Base-by-base conservation (phyloP, 1,139 yeast species). In the Geotrichum bryndzae region DNA sequence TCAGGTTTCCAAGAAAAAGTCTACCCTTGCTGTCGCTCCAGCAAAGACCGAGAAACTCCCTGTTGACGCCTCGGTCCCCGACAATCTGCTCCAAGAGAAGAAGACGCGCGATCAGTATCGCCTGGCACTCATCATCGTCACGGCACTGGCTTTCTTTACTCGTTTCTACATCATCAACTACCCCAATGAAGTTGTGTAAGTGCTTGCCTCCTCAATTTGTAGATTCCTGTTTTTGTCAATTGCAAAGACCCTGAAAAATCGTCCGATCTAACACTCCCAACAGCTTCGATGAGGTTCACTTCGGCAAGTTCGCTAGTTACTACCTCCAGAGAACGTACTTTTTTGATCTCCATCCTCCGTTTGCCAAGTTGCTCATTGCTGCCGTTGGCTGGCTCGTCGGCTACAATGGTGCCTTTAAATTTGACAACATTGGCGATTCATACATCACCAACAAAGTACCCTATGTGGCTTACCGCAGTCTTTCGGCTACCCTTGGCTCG, bases 291-390 rank as follows among this genome's bases (percentile, higher is more conserved):
- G 99, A 95, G 74, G 99, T 94, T 41, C 99, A 94, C 75, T 94
- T 94, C 72, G 99, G 99, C 54, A 91, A 91, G 72, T 91, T 92
- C 76, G 97, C 97, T 31, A 86, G 96, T 22, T 90, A 89, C 50
- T 63, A 63, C 56, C 60, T 63, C 5, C 59, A 60, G 51, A 41
- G 65, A 57, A 61, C 63, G 1, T 63, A 60, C 75, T 95, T 90
- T 74, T 94, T 95, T 73, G 99, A 95, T 75, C 84, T 95, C 64
- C 99, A 95, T 75, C 99, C 99, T 48, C 99, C 99, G n/a, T 88
- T 94, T 76, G 99, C 97, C 57, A 94, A 94, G 75, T 79, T 94
- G 73, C 80, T 92, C 68, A 88, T 91, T 76, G 99, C 98, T 0
- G 82, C 84, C 64, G 94, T 87, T 56, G 99, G 99, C 50, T 91